Conservation (phyloP, 176 grass and related monocot genomes). For the Rhynchospora tenuis region DNA sequence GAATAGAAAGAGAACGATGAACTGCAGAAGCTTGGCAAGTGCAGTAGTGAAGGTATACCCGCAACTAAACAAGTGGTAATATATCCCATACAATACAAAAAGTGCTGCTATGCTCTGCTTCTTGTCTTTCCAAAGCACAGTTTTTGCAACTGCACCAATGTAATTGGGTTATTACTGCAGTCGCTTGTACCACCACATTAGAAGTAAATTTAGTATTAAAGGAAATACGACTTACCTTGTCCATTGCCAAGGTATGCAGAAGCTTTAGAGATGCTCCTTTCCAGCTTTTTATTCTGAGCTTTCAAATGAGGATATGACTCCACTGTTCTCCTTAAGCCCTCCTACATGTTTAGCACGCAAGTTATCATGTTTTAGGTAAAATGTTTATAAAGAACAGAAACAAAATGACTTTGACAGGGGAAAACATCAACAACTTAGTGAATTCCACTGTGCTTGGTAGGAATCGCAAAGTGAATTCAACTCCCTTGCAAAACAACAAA, state of each 20-base stretch:
- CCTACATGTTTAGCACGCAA: conserved; percentile 44
- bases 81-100: conserved; percentile 56
- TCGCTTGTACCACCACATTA: not conserved
- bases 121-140: conserved; percentile 86
- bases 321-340: conserved; percentile 80
- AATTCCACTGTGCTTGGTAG: not conserved
- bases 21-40: conserved; percentile 71
- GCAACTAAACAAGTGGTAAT: conserved; percentile 92
- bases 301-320: conserved; percentile 72
- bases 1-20: conserved; percentile 76
- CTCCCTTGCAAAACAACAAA: not conserved
- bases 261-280: conserved; percentile 73
- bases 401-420: not conserved
- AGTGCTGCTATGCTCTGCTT: conserved; percentile 70
- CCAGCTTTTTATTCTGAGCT: conserved; percentile 38
- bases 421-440: not conserved
- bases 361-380: not conserved
- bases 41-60: conserved; percentile 89
- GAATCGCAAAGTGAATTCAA: not conserved
- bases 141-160: conserved; percentile 73
- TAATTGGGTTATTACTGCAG: not conserved
- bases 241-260: conserved; percentile 84
- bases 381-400: not conserved
- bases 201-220: not conserved
- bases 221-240: conserved; percentile 48